These are phyloP conservation scores for Fusarium sarcochroum DNA, from an alignment of 2,329 filamentous ascomycete species.

Conservation along the genomic window DNA sequence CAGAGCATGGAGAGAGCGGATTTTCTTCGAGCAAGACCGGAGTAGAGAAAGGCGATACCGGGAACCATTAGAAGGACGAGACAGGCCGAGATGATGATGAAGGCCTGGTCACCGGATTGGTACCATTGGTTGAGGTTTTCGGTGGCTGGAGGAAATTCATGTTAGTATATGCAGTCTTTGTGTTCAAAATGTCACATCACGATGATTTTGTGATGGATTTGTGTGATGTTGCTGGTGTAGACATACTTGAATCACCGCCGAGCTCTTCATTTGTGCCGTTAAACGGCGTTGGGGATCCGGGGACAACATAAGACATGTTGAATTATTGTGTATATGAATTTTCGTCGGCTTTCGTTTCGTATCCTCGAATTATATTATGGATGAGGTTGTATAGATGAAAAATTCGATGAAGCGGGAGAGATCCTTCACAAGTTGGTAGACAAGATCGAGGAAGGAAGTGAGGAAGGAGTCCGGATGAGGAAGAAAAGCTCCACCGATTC, in stretches of 20 bases:
- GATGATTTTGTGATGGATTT: conserved; percentile 1
- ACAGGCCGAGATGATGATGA: conserved; percentile 88
- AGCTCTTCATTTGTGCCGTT: conserved; percentile 74
- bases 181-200: neutral
- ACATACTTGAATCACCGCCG: conserved; percentile 85
- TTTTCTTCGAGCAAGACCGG: conserved; percentile 96
- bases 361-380: conserved; percentile 8
- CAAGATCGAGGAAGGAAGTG: conserved; percentile 13
- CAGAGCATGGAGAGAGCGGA: conserved; percentile 97
- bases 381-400: neutral
- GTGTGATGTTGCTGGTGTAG: conserved; percentile 4
- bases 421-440: conserved; percentile 17
- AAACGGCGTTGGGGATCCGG: conserved; percentile 71
- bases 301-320: conserved; percentile 72
- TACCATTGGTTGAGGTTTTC: conserved; percentile 98
- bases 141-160: conserved; percentile 65
- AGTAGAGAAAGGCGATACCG: conserved; percentile 97
- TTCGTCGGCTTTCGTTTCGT: conserved; percentile 29
- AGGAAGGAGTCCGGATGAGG: conserved; percentile 19
- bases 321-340: conserved; percentile 14
- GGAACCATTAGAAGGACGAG: conserved; percentile 98
- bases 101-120: conserved; percentile 90
- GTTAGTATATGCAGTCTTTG: conserved; percentile 7
- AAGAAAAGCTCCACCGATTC: conserved; percentile 30
- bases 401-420: conserved; percentile 8